Evolutionary conservation across 768 basidiomycete genomes (phyloP), one percentile per base, ranked within the genome.

Genomic region (Podaxis sp.): DNA sequence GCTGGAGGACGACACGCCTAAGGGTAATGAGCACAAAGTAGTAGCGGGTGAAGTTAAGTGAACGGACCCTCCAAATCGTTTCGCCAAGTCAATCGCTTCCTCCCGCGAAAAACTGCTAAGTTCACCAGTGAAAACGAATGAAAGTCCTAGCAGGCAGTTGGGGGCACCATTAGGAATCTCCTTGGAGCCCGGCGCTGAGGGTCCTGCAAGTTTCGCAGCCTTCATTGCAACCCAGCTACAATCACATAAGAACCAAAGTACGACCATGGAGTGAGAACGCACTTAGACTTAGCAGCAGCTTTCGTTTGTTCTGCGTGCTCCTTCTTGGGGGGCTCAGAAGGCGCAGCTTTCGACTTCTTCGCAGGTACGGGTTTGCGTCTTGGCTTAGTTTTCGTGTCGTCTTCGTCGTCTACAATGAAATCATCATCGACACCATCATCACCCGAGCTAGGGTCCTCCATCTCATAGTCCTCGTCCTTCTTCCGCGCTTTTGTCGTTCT

Each of bases 111-210:
- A 86, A 61, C 89, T 90, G 50, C 81, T 84, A 50, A 98, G 74
- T 66, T 99, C 96, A 14, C 95, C 97, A 0, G 97, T 98, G 65
- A 99, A 99, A 21, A 99, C 96, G 68, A 99, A 90, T 0, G 93
- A 82, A 23, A 98, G 78, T 0, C 95, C 95, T 0, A 87, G 82
- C 7, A 99, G 79, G 68, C 91, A 93, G 66, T 88, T 82, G 0
- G 83, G 82, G 27, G 77, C 76, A 13, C 88, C 88, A 47, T 93
- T 86, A 0, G 91, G 91, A 21, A 91, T 81, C 13, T 83, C 79
- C 68, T 89, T 92, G 14, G 82, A 78, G 0, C 88, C 89, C n/a
- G 79, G 77, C 25, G 89, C 82, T n/a, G 76, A 70, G 0, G 88
- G 88, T 0, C 85, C 84, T 0, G 86, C 82, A 0, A 80, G 68